phyloP scores from a whole-genome alignment of 2,329 filamentous ascomycete genomes.

The Colletotrichum abscissum region DNA sequence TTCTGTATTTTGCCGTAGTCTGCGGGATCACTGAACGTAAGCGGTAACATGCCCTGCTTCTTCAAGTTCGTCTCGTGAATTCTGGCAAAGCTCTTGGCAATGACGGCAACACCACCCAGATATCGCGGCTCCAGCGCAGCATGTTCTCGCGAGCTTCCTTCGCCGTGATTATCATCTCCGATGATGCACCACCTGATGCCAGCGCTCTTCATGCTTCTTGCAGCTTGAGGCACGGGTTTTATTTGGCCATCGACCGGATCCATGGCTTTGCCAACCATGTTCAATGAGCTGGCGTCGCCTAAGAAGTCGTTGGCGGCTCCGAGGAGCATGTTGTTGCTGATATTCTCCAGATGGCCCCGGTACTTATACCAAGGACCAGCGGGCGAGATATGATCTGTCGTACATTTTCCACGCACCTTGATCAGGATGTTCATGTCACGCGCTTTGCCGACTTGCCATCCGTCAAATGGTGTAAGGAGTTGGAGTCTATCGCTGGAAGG shows the following conservation, averaged over 20 bases:
- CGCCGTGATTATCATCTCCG: conserved; percentile 74
- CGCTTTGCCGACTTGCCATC: conserved; percentile 42
- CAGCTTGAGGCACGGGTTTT: conserved; percentile 42
- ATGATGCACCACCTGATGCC: conserved; percentile 46
- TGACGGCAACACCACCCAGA: conserved; percentile 84
- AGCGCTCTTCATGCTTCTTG: conserved; percentile 38
- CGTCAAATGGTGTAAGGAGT: conserved; percentile 40
- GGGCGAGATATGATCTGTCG: conserved; percentile 52
- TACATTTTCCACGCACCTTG: conserved; percentile 51
- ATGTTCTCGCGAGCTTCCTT: conserved; percentile 88
- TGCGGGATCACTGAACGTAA: conserved; percentile 78
- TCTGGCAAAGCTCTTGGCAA: conserved; percentile 84
- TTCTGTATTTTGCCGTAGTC: conserved; percentile 78
- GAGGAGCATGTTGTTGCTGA: conserved; percentile 49
- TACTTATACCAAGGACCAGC: conserved; percentile 52
- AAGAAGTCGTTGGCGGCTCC: conserved; percentile 47
- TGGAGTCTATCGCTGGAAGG: conserved; percentile 44
- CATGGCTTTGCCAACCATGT: conserved; percentile 42
- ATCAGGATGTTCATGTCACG: conserved; percentile 43
- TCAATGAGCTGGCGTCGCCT: conserved; percentile 35
- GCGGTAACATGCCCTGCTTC: conserved; percentile 71
- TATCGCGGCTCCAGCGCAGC: conserved; percentile 88
- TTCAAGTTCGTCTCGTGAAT: conserved; percentile 95
- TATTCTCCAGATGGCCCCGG: conserved; percentile 51
- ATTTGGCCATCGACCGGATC: conserved; percentile 37